Base-by-base conservation (phyloP, 208 protist genomes). In the Vickermania spadyakhi region DNA sequence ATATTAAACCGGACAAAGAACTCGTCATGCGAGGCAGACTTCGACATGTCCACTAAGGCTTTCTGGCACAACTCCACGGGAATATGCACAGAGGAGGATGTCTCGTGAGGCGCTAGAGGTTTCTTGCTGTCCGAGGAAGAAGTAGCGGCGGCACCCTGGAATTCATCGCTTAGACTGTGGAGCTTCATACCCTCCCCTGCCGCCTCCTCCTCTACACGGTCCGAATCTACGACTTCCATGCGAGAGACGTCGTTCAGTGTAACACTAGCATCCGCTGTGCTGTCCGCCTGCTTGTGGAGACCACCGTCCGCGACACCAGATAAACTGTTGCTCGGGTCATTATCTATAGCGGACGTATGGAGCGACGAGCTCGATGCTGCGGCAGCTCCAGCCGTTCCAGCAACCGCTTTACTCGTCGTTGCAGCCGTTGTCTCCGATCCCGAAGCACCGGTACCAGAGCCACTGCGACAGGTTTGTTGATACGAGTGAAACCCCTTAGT, bases 1-100 rank as follows among this genome's bases (percentile, higher is more conserved):
- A 65, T 59, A 49, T 93, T 80, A 30, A 93, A 58, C 18, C 71
- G 60, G 29, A 52, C 52, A 45, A 90, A 90, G 70, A 86, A 93
- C 23, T 77, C 73, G 7, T 72, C 71, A 62, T 93, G 86, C 0
- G 68, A 81, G 56, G 52, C 22, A 52, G 62, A 62, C 1, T 42
- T 60, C n/a, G 66, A 62, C 28, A 89, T 57, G 52, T 67, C 61
- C 3, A 61, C 72, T 28, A 92, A 55, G 26, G 67, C 51, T 28
- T 68, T 60, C 23, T 61, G 57, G 0, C 66, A 52, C 1, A 85
- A 45, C 13, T 50, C 18, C 21, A 54, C 59, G 11, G 78, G 78
- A n/a, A n/a, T n/a, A n/a, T n/a, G n/a, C n/a, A n/a, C n/a, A n/a
- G n/a, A n/a, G n/a, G n/a, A n/a, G n/a, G 49, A 85, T 71, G 7